A percentile compares a stretch with the other conserved stretches of the same genome.
These are phyloP conservation scores for Gymnopus androsaceus DNA, from an alignment of 1,284 basidiomycete genomes.

Conservation along the genomic window DNA sequence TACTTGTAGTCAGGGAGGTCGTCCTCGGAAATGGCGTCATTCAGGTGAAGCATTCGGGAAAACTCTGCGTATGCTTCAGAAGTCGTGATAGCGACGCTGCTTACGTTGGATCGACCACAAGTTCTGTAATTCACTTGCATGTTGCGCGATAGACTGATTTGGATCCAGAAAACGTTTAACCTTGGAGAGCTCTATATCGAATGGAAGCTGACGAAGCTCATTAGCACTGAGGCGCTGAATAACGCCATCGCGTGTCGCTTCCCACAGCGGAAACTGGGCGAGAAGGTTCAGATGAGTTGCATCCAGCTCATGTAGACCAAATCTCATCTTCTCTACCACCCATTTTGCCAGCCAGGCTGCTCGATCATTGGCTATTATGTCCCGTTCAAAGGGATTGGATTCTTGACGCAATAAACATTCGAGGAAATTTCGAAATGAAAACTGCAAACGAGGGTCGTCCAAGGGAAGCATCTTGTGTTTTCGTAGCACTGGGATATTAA, in stretches of 20 bases:
- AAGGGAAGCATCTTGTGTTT: neutral
- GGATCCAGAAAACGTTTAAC: neutral
- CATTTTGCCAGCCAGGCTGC: neutral
- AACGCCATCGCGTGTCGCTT: neutral
- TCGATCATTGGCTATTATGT: neutral
- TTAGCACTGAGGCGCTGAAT: constrained; percentile 4
- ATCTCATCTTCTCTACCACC: neutral
- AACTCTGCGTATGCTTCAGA: neutral
- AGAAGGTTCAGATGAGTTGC: neutral
- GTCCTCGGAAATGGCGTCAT: neutral
- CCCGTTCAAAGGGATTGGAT: neutral
- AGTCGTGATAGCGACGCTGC: neutral
- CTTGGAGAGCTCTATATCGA: neutral
- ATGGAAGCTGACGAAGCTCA: neutral
- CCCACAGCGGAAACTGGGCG: neutral
- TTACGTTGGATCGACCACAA: neutral
- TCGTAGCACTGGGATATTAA: neutral
- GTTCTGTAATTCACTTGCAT: neutral
- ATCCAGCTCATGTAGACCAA: neutral
- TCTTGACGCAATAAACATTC: neutral
- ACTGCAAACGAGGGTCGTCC: neutral
- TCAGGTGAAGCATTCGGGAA: neutral
- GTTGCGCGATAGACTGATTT: neutral
- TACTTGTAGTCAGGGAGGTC: constrained; percentile 1
- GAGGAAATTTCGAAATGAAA: constrained; percentile 2